Conservation (phyloP, 345 rosid genomes). For the Linum trigynum region DNA sequence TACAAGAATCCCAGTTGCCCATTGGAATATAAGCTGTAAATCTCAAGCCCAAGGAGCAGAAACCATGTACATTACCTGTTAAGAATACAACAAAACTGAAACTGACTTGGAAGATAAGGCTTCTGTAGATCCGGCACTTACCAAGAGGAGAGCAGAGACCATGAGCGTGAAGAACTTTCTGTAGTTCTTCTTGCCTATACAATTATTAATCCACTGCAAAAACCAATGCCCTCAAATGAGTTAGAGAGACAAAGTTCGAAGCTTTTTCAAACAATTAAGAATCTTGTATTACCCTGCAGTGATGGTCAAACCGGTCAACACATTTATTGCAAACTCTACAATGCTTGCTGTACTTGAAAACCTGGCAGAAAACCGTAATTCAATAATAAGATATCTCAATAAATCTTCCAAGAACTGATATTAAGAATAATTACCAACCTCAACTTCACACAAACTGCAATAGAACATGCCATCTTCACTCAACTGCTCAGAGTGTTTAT, state of each 20-base stretch:
- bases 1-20: conserved; percentile 77
- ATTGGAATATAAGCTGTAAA: conserved; percentile 95
- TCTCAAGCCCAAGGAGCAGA: conserved; percentile 48
- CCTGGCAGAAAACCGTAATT: conserved; percentile 35
- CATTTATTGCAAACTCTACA: conserved; percentile 98
- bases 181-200: conserved; percentile 81
- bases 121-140: conserved; percentile 25
- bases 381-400: conserved; percentile 5
- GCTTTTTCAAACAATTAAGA: conserved; percentile 1
- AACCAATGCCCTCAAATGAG: conserved; percentile 10
- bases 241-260: conserved; percentile 9
- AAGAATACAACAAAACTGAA: conserved; percentile 30
- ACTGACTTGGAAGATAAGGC: conserved; percentile 26
- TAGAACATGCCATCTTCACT: conserved; percentile 98
- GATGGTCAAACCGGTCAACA: conserved; percentile 87
- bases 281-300: conserved; percentile 65
- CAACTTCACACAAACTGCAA: conserved; percentile 95
- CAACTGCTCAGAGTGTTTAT: conserved; percentile 57
- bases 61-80: conserved; percentile 19
- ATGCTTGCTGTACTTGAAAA: conserved; percentile 93
- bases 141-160: conserved; percentile 78
- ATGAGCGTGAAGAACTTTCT: conserved; percentile 87
- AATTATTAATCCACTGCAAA: conserved; percentile 94
- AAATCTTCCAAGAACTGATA: conserved; percentile 1
- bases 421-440: conserved; percentile 40